Evolutionary conservation across 2,329 filamentous ascomycete genomes (phyloP).

Genomic region (Hymenoscyphus linearis): DNA sequence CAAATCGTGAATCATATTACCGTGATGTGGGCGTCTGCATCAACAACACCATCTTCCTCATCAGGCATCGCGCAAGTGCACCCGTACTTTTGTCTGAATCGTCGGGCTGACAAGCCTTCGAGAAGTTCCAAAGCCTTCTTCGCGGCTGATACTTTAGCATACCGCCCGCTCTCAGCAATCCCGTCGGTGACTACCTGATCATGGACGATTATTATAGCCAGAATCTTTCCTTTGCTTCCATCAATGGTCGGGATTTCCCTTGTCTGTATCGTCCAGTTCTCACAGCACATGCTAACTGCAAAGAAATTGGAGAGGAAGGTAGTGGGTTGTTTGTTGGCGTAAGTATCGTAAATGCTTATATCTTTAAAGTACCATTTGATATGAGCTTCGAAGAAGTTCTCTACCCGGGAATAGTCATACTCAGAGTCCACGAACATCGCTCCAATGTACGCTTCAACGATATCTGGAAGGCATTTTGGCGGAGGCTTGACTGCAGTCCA

Average conservation of each 20-base stretch:
- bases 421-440: slow-evolving; percentile 86
- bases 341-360: slow-evolving; percentile 82
- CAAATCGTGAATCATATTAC: slow-evolving; percentile 5
- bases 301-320: slow-evolving; percentile 65
- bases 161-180: slow-evolving; percentile 57
- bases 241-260: slow-evolving; percentile 38
- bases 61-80: slow-evolving; percentile 53
- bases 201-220: slow-evolving; percentile 75
- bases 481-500: slow-evolving; percentile 61
- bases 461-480: slow-evolving; percentile 74
- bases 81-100: slow-evolving; percentile 54
- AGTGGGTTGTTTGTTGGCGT: slow-evolving; percentile 79
- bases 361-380: slow-evolving; percentile 76
- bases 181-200: slow-evolving; percentile 58
- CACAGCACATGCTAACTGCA: slow-evolving; percentile 60
- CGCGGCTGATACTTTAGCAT: slow-evolving; percentile 67
- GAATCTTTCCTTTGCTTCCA: slow-evolving; percentile 44
- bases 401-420: slow-evolving; percentile 70
- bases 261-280: slow-evolving; percentile 44
- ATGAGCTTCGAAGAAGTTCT: slow-evolving; percentile 69
- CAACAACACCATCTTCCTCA: slow-evolving; percentile 13
- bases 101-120: slow-evolving; percentile 40
- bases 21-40: slow-evolving; percentile 13
- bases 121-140: slow-evolving; percentile 50
- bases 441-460: slow-evolving; percentile 83